These are phyloP conservation scores for Umbilicus rupestris DNA, from an alignment of 164 flowering plant species.

Conservation along the genomic window DNA sequence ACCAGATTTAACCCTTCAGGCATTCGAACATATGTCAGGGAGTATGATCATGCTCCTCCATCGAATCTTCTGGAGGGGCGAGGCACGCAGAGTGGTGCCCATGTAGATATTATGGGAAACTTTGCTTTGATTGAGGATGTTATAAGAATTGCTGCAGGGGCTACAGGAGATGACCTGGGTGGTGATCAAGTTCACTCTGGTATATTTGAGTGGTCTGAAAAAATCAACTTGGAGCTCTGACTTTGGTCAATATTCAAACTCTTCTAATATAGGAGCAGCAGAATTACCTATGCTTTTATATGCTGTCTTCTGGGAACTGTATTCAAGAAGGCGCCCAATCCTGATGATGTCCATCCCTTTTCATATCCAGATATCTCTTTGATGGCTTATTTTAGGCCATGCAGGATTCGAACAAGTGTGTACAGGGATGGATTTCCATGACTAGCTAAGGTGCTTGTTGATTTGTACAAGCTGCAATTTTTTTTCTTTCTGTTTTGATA, in stretches of 20 bases:
- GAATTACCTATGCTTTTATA: no score
- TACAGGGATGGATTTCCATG: no score
- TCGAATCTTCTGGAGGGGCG: constrained; percentile 80
- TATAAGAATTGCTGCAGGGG: constrained; percentile 85
- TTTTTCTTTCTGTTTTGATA: no score
- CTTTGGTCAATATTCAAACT: neutral
- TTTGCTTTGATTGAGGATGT: constrained; percentile 88
- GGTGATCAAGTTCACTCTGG: constrained; percentile 79
- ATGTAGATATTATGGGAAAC: constrained; percentile 97
- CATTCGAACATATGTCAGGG: constrained; percentile 56
- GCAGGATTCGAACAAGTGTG: no score
- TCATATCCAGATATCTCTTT: no score
- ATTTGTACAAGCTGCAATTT: no score
- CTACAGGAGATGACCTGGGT: constrained; percentile 74
- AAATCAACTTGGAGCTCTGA: constrained; percentile 56
- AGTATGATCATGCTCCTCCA: constrained; percentile 89
- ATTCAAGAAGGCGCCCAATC: no score
- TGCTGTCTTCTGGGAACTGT: no score
- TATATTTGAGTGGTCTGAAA: constrained; percentile 83
- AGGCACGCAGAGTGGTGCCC: constrained; percentile 99
- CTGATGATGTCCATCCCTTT: no score
- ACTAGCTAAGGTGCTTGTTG: no score
- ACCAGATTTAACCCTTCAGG: constrained; percentile 95
- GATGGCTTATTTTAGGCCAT: no score
- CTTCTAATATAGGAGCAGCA: no score